Percentiles rank a stretch among this genome's conserved stretches.
Evolutionary conservation across 2,329 filamentous ascomycete genomes (phyloP).

Genomic region (Aspergillus quadricinctus): DNA sequence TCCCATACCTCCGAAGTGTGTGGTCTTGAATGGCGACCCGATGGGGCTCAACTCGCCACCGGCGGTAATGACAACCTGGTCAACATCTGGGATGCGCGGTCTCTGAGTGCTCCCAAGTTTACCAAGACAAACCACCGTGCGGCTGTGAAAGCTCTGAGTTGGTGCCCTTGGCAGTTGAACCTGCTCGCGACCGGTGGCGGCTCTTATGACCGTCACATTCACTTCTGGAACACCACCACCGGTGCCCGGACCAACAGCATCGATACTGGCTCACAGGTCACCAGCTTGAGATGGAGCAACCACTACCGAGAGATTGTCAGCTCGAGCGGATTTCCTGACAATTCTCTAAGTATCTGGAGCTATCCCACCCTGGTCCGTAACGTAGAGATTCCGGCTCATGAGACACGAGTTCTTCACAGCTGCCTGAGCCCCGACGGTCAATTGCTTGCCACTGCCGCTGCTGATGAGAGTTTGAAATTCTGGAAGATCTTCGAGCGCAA

Average conservation of each 20-base stretch:
- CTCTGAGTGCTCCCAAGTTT: conserved; percentile 90
- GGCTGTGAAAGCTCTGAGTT: conserved; percentile 94
- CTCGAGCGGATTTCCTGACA: conserved; percentile 97
- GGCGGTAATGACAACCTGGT: conserved; percentile 99
- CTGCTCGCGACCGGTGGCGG: conserved; percentile 93
- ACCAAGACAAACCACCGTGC: conserved; percentile 99
- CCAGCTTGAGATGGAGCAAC: conserved; percentile 91
- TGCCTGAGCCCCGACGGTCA: conserved; percentile 95
- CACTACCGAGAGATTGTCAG: conserved; percentile 97
- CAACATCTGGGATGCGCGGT: conserved; percentile 97
- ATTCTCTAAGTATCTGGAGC: conserved; percentile 98
- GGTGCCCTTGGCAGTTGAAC: conserved; percentile 99
- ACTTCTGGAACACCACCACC: conserved; percentile 99
- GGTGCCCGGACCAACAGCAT: conserved; percentile 98
- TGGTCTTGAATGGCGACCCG: conserved; percentile 93
- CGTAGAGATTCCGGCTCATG: conserved; percentile 94
- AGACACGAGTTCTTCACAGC: conserved; percentile 94
- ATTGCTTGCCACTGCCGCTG: conserved; percentile 93
- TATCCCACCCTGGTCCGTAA: conserved; percentile 97
- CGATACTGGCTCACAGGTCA: conserved; percentile 96
- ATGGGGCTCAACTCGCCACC: conserved; percentile 93
- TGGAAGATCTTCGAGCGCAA: conserved; percentile 99
- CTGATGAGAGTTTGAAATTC: conserved; percentile 97
- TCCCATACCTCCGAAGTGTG: conserved; percentile 98
- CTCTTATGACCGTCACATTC: conserved; percentile 94